Conservation (phyloP, 164 flowering plant genomes). For the Umbilicus rupestris region DNA sequence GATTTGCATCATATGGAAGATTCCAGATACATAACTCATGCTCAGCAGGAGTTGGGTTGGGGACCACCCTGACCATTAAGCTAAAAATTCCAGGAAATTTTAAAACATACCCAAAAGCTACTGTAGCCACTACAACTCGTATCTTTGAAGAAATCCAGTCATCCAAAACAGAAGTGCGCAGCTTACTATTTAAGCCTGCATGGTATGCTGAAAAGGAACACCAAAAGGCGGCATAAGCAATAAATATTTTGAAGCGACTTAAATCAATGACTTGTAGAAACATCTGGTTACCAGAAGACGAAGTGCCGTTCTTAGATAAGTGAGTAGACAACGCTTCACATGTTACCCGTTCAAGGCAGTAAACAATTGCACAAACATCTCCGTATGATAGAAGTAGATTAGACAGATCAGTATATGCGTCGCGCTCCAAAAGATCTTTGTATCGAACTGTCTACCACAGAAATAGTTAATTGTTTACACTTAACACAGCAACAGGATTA, state of each 20-base stretch:
- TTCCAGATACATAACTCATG: background rate
- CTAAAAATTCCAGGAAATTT: background rate
- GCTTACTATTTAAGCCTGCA: conserved; percentile 78
- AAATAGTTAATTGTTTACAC: conserved; percentile 1
- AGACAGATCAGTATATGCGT: conserved; percentile 57
- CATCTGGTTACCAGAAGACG: conserved; percentile 71
- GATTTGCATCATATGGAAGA: background rate
- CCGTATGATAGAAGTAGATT: conserved; percentile 54
- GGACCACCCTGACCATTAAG: background rate
- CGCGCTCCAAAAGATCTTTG: conserved; percentile 65
- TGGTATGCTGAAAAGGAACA: conserved; percentile 62
- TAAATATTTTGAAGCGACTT: background rate
- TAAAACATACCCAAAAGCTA: conserved; percentile 78
- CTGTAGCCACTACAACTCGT: conserved; percentile 92
- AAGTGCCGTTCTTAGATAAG: conserved; percentile 56
- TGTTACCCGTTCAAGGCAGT: conserved; percentile 79
- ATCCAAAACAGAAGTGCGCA: conserved; percentile 71
- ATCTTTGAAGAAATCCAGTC: conserved; percentile 82
- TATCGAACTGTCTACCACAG: conserved; percentile 60
- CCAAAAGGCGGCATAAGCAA: background rate
- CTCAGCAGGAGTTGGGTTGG: background rate
- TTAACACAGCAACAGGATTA: background rate
- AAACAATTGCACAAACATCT: conserved; percentile 63
- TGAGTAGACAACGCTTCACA: conserved; percentile 75
- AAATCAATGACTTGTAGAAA: background rate